These are phyloP conservation scores for Ceratobasidium sp. DNA, from an alignment of 1,284 basidiomycete species.

Conservation along the genomic window DNA sequence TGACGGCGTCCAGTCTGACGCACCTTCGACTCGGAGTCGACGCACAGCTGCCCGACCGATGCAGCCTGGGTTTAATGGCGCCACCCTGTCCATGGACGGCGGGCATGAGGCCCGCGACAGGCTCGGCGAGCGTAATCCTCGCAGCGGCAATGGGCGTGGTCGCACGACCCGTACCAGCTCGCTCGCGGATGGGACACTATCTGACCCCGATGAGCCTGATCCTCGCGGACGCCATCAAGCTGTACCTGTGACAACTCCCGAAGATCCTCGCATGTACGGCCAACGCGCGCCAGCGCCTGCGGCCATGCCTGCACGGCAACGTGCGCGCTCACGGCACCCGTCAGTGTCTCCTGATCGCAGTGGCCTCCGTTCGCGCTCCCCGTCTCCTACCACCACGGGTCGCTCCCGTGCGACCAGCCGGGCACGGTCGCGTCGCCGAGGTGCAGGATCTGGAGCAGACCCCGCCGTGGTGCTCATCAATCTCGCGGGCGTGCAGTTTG, in stretches of 20 bases:
- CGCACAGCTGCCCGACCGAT: neutral
- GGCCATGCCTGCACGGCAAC: conserved; percentile 4
- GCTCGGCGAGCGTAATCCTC: conserved; percentile 13
- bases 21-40: conserved; percentile 35
- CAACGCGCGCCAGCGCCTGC: conserved; percentile 17
- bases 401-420: conserved; percentile 36
- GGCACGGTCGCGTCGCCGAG: conserved; percentile 30
- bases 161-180: conserved; percentile 21
- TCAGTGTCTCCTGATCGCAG: neutral
- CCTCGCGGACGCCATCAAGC: conserved; percentile 21
- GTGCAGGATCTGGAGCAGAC: conserved; percentile 2
- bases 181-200: conserved; percentile 34
- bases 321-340: neutral
- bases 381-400: conserved; percentile 9
- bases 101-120: conserved; percentile 38
- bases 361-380: conserved; percentile 31
- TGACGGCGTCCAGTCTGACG: conserved; percentile 36
- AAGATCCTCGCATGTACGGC: conserved; percentile 9
- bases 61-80: conserved; percentile 10
- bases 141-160: conserved; percentile 4
- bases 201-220: conserved; percentile 17
- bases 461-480: conserved; percentile 26
- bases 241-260: conserved; percentile 2
- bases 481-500: conserved; percentile 41
- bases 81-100: conserved; percentile 32